Percentiles rank a stretch among this genome's conserved stretches.
Evolutionary conservation across 352 stramenopile species (phyloP).

Genomic region (Globisporangium splendens): DNA sequence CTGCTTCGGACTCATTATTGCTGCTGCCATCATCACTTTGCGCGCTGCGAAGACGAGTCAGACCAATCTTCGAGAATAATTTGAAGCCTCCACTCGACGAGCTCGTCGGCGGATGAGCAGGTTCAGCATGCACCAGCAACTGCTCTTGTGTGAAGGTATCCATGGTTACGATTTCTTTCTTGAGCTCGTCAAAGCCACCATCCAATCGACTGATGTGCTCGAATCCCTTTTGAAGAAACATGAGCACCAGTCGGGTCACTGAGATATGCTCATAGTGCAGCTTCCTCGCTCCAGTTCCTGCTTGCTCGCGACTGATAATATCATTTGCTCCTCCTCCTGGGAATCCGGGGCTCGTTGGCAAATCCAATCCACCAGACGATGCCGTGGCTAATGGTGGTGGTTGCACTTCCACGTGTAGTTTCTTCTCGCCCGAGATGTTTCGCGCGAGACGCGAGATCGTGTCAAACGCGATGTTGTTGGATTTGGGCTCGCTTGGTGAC

Average conservation of each 20-base stretch:
- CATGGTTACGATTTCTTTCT: constrained; percentile 56
- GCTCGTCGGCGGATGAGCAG: constrained; percentile 7
- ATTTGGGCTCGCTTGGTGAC: constrained; percentile 13
- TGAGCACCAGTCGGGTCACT: constrained; percentile 73
- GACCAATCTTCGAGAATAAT: constrained; percentile 46
- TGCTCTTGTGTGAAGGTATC: constrained; percentile 70
- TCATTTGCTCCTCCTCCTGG: constrained; percentile 30
- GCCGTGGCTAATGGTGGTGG: constrained; percentile 2
- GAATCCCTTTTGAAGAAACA: constrained; percentile 87
- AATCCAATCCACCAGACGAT: constrained; percentile 3
- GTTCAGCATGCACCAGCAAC: constrained; percentile 44
- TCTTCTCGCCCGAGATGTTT: constrained; percentile 59
- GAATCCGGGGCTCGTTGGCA: constrained; percentile 11
- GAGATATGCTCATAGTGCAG: constrained; percentile 57
- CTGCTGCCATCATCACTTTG: constrained; percentile 32
- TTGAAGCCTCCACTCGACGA: constrained; percentile 31
- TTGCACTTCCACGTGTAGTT: neutral
- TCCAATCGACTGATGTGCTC: constrained; percentile 83
- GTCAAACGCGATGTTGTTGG: constrained; percentile 39
- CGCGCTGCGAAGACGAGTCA: constrained; percentile 28
- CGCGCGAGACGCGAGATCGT: constrained; percentile 54
- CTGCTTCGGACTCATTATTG: constrained; percentile 2
- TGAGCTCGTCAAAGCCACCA: constrained; percentile 80
- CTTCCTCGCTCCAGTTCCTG: constrained; percentile 14
- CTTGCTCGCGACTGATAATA: constrained; percentile 27